Conservation (phyloP, 495 filamentous ascomycete species). For the Neurospora sublineolata region DNA sequence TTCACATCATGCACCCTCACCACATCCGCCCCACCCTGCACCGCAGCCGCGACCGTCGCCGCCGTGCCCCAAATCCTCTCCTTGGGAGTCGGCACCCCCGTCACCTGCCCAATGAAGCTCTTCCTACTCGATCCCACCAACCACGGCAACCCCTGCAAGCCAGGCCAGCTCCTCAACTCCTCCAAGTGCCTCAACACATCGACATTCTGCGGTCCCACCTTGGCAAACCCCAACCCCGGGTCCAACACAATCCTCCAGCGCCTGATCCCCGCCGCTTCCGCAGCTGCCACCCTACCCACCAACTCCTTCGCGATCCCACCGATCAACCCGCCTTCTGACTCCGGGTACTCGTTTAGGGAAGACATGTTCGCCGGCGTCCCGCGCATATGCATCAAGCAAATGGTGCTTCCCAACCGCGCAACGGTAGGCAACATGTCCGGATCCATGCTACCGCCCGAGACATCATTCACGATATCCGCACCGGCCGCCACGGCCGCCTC, state of each 20-base stretch:
- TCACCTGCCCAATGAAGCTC: slow-evolving; percentile 74
- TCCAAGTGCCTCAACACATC: slow-evolving; percentile 59
- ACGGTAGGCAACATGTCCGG: slow-evolving; percentile 71
- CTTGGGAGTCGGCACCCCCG: slow-evolving; percentile 48
- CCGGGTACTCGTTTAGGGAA: slow-evolving; percentile 53
- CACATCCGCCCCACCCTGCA: slow-evolving; percentile 88
- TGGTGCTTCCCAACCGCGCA: slow-evolving; percentile 65
- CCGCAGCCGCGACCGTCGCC: slow-evolving; percentile 73
- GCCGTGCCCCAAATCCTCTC: slow-evolving; percentile 78
- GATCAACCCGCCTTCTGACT: slow-evolving; percentile 49
- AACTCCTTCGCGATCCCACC: slow-evolving; percentile 59
- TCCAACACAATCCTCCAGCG: slow-evolving; percentile 94
- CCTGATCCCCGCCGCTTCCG: slow-evolving; percentile 70
- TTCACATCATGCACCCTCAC: slow-evolving; percentile 88
- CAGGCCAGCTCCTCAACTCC: slow-evolving; percentile 49
- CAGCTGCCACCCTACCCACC: slow-evolving; percentile 54
- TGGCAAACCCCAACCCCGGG: slow-evolving; percentile 89
- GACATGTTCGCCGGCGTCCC: slow-evolving; percentile 81
- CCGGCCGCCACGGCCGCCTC: slow-evolving; percentile 67
- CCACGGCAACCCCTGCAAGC: slow-evolving; percentile 71
- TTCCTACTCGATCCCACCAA: slow-evolving; percentile 84
- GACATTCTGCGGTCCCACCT: slow-evolving; percentile 68
- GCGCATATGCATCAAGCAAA: slow-evolving; percentile 93
- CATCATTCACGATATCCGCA: slow-evolving; percentile 90
- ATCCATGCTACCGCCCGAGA: slow-evolving; percentile 75